Evolutionary conservation across 139 green algal species (phyloP), one percentile per base, ranked within the genome.

Genomic region (Pseudopediastrum boryanum): DNA sequence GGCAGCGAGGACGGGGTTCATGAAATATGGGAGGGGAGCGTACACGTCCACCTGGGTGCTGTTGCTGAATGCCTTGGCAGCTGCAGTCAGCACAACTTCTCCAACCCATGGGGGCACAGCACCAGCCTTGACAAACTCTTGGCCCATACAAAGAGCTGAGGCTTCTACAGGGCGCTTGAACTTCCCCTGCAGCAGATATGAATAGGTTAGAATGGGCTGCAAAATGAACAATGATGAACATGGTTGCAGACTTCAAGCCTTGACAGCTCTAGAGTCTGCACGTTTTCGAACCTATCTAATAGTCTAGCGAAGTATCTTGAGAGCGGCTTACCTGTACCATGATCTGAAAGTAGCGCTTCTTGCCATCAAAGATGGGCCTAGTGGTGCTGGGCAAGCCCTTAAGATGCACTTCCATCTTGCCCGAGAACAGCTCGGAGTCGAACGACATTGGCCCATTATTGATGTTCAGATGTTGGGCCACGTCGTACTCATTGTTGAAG

Each of bases 61-160:
- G 64, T 52, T 70, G 64, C 64, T 76, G 64, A 82, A 82, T 0
- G 69, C 41, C 51, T 76, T 75, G 16, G 76, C 64, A 51, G 76
- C 76, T 54, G 76, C 65, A 29, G 50, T 62, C 10, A 82, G 51
- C 27, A 82, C 65, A 38, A 82, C 36, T 52, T 82, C 76, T 7
- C 64, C 56, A 6, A 82, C 21, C 76, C 76, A 82, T 5, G 76
- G 76, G 2, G 67, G 56, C 5, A 72, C 36, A 31, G 75, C 76
- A 52, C 48, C 76, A 0, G 76, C 59, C 65, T 82, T 82, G 27
- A 82, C 76, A 76, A 82, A 82, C 76, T 82, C 76, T n/a, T 82
- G 76, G 36, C 76, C 76, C 64, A 82, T 82, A 65, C 76, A 82
- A 29, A 82, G 35, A 4, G 25, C 65, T 16, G 44, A 36, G 44